phyloP scores from a whole-genome alignment of 805 yeast species.

The Kodamaea lidongshanica region DNA sequence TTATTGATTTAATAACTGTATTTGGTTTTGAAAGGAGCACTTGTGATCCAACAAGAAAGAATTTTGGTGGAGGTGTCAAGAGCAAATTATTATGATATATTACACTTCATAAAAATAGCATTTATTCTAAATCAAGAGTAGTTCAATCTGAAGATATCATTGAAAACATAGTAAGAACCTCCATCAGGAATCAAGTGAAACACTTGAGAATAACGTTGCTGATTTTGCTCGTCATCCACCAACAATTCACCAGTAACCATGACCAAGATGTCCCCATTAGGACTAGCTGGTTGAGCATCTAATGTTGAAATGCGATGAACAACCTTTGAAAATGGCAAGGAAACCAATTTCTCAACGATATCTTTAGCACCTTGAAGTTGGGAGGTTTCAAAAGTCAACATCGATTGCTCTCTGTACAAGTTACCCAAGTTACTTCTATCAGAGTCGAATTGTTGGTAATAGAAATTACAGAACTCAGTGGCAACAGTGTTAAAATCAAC shows the following conservation, averaged over 20 bases:
- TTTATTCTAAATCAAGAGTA: too few relatives aligned
- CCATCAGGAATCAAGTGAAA: conserved; percentile 95
- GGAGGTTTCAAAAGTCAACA: conserved; percentile 93
- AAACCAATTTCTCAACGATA: conserved; percentile 85
- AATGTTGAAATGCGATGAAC: conserved; percentile 89
- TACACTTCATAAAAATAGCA: too few relatives aligned
- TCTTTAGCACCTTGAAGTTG: conserved; percentile 92
- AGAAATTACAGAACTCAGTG: conserved; percentile 84
- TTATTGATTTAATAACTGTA: too few relatives aligned
- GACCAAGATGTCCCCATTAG: conserved; percentile 86
- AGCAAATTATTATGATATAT: too few relatives aligned
- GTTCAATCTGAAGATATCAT: conserved; percentile 94
- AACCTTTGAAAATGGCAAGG: conserved; percentile 89
- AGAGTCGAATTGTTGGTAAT: conserved; percentile 90
- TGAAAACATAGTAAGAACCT: conserved; percentile 85
- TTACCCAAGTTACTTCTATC: conserved; percentile 90
- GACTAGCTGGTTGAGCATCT: conserved; percentile 97
- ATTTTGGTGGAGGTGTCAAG: too few relatives aligned
- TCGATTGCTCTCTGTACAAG: conserved; percentile 92
- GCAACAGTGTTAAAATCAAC: conserved; percentile 44
- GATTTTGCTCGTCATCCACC: conserved; percentile 88
- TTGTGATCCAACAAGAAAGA: too few relatives aligned
- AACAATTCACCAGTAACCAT: conserved; percentile 96
- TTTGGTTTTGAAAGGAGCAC: too few relatives aligned
- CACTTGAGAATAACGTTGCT: conserved; percentile 95